phyloP scores from a whole-genome alignment of 371 early-diverging fungal species.

The Mucor circinelloides region DNA sequence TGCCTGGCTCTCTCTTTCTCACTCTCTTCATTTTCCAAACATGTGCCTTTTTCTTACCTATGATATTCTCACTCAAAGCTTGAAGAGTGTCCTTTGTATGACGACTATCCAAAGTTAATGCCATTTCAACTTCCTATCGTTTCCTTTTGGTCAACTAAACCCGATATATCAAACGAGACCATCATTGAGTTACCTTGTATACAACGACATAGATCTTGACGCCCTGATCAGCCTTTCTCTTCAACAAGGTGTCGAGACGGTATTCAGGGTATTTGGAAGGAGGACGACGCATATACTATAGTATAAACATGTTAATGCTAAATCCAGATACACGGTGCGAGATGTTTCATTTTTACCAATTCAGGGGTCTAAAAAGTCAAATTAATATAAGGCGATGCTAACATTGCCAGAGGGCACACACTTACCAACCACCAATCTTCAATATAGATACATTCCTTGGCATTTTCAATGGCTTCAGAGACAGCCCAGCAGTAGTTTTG shows the following conservation, averaged over 20 bases:
- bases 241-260: conserved; percentile 82
- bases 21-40: neutral
- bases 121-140: conserved; percentile 74
- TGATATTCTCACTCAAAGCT: conserved; percentile 77
- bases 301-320: neutral
- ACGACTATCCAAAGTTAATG: conserved; percentile 79
- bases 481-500: conserved; percentile 84
- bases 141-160: conserved; percentile 9
- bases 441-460: conserved; percentile 80
- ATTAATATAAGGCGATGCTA: neutral
- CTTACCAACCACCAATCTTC: conserved; percentile 92
- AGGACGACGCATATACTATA: conserved; percentile 80
- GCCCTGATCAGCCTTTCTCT: conserved; percentile 87
- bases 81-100: conserved; percentile 82
- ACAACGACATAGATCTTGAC: conserved; percentile 89
- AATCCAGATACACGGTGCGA: neutral
- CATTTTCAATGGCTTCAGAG: conserved; percentile 77
- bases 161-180: neutral
- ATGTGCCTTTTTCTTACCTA: conserved; percentile 37
- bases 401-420: neutral
- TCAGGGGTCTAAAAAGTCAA: conserved; percentile 41
- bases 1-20: neutral
- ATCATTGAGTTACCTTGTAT: conserved; percentile 63
- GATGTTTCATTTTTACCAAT: conserved; percentile 31
- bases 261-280: conserved; percentile 72